Conservation (phyloP, 2,329 filamentous ascomycete genomes). For the Bipolaris sorokiniana region DNA sequence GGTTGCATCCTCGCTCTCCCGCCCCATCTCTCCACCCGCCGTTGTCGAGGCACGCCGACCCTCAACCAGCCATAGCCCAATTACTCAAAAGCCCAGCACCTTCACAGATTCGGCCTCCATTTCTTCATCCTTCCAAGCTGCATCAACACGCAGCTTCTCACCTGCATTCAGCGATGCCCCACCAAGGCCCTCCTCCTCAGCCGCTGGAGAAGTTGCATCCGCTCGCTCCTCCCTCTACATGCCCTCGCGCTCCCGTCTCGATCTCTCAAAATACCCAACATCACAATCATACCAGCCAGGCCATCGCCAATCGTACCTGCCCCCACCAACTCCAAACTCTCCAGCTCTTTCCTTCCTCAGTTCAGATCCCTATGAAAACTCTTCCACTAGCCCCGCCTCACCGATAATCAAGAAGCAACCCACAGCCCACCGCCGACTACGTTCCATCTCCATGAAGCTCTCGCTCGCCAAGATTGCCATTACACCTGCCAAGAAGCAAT, state of each 20-base stretch:
- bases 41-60: slow-evolving; percentile 34
- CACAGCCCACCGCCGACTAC: slow-evolving; percentile 43
- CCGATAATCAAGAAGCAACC: slow-evolving; percentile 44
- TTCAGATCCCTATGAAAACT: slow-evolving; percentile 47
- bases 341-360: slow-evolving; percentile 47
- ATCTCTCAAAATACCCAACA: slow-evolving; percentile 25
- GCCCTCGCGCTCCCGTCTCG: slow-evolving; percentile 22
- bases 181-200: slow-evolving; percentile 32
- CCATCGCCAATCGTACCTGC: slow-evolving; percentile 23
- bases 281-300: slow-evolving; percentile 24
- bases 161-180: slow-evolving; percentile 28
- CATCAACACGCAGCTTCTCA: slow-evolving; percentile 36
- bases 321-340: slow-evolving; percentile 38
- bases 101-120: slow-evolving; percentile 32
- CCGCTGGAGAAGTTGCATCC: slow-evolving; percentile 20
- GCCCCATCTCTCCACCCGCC: slow-evolving; percentile 33
- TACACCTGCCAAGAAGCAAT: slow-evolving; percentile 41
- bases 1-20: slow-evolving; percentile 20
- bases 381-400: slow-evolving; percentile 36
- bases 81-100: slow-evolving; percentile 27
- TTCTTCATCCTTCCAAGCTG: slow-evolving; percentile 32
- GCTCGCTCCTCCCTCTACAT: slow-evolving; percentile 40
- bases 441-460: slow-evolving; percentile 47
- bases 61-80: slow-evolving; percentile 37
- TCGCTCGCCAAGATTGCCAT: slow-evolving; percentile 49